Evolutionary conservation across 768 basidiomycete genomes (phyloP), one percentile per base, ranked within the genome.

Genomic region (Psilocybe tampanensis): DNA sequence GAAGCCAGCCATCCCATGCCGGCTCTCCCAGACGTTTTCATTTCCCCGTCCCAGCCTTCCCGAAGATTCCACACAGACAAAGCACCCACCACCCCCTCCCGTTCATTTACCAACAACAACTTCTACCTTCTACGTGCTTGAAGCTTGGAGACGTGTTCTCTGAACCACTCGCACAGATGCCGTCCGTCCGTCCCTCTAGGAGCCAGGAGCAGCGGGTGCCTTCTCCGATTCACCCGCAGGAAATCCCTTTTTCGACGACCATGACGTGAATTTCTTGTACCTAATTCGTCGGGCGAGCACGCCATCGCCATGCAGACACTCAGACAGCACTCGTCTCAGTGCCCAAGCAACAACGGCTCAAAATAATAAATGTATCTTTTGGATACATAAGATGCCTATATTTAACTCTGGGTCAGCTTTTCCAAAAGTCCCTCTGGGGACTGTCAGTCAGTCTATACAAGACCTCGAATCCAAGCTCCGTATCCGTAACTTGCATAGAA

Each of bases 221-320:
- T 58, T 61, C 54, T 55, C 63, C 63, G 60, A 59, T 64, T 61
- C 56, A 56, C 53, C 52, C 63, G 63, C 60, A 49, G 29, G n/a
- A 29, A 29, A 53, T 44, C 56, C 58, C 57, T 56, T 55, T 54
- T 54, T 54, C 52, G 22, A 50, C 19, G 9, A 23, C 22, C n/a
- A n/a, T 48, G 11, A 15, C 13, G 15, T n/a, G 13, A 17, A 4
- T 19, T 18, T 17, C 17, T n/a, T 33, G 17, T 23, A 29, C 24
- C 21, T 47, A 21, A 23, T 39, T 39, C 36, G 36, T 39, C 36
- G 36, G 22, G 21, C 45, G 42, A 34, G 58, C 57, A 53, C 56
- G 56, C 48, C 52, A 54, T 57, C 50, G 49, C 49, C 56, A 57
- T 57, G 56, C 56, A 47, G 50, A 47, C 49, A 18, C 12, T 9